Conservation (phyloP, 768 basidiomycete species). For the Russula sp. region DNA sequence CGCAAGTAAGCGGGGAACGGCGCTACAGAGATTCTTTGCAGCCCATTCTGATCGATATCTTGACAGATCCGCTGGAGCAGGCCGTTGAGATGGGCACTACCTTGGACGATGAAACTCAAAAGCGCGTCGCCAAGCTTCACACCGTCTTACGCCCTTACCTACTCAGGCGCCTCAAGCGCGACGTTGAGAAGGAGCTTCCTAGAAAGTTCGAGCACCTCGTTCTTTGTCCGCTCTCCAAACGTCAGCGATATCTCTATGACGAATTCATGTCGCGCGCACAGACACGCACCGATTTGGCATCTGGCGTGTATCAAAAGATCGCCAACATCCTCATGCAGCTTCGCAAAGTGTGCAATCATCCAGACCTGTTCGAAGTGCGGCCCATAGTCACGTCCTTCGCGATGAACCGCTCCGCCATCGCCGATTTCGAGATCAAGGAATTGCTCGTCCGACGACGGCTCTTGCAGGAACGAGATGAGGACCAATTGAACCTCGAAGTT, state of each 20-base stretch:
- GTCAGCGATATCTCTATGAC: slow-evolving; percentile 93
- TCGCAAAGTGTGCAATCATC: slow-evolving; percentile 94
- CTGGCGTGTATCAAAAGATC: slow-evolving; percentile 83
- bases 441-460: slow-evolving; percentile 75
- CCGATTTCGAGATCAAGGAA: slow-evolving; percentile 82
- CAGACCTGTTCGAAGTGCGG: slow-evolving; percentile 86
- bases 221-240: slow-evolving; percentile 81
- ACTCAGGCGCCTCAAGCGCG: slow-evolving; percentile 92
- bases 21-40: neutral
- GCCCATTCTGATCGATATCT: slow-evolving; percentile 9
- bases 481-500: slow-evolving; percentile 53
- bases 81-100: slow-evolving; percentile 81
- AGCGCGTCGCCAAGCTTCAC: slow-evolving; percentile 83
- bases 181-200: slow-evolving; percentile 93
- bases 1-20: slow-evolving; percentile 59
- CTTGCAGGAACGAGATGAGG: slow-evolving; percentile 46
- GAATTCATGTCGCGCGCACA: slow-evolving; percentile 91
- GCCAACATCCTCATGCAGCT: slow-evolving; percentile 98
- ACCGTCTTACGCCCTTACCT: slow-evolving; percentile 94
- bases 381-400: slow-evolving; percentile 75
- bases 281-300: slow-evolving; percentile 73
- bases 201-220: slow-evolving; percentile 91
- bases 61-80: slow-evolving; percentile 84
- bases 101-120: slow-evolving; percentile 77
- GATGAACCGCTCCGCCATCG: slow-evolving; percentile 68